phyloP scores from a whole-genome alignment of 139 green algal species.

The Picocystis salinarum region DNA sequence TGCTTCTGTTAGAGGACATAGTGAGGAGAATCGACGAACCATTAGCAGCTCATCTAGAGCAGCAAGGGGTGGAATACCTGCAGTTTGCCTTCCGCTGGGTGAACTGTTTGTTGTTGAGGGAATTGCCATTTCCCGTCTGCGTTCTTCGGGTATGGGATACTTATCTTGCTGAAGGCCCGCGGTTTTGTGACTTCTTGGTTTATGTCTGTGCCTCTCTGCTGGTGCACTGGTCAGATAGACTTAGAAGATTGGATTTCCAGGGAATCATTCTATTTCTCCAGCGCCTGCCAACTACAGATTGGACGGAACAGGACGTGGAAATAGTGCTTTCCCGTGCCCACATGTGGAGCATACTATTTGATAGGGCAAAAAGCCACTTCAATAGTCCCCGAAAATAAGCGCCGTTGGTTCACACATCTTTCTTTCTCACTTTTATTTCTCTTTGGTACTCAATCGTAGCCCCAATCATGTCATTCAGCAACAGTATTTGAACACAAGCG shows the following conservation, averaged over 20 bases:
- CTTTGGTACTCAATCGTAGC: too few relatives aligned
- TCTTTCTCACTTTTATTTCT: too few relatives aligned
- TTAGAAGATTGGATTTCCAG: slow-evolving; percentile 23
- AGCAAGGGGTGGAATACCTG: slow-evolving; percentile 76
- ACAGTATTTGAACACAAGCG: too few relatives aligned
- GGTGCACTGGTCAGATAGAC: slow-evolving; percentile 11
- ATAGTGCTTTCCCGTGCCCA: slow-evolving; percentile 58
- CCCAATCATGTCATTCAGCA: too few relatives aligned
- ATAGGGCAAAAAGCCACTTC: slow-evolving; percentile 49
- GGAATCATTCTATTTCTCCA: slow-evolving; percentile 28
- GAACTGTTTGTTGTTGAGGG: slow-evolving; percentile 79
- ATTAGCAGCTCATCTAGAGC: slow-evolving; percentile 47
- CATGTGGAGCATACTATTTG: slow-evolving; percentile 53
- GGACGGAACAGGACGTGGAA: slow-evolving; percentile 60
- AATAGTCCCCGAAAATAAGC: too few relatives aligned
- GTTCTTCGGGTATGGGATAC: slow-evolving; percentile 77
- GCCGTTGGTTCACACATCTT: too few relatives aligned
- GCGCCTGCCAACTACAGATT: slow-evolving; percentile 22
- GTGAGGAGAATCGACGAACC: slow-evolving; percentile 26
- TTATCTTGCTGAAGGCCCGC: slow-evolving; percentile 46
- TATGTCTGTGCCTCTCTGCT: slow-evolving; percentile 15
- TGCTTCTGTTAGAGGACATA: slow-evolving; percentile 73
- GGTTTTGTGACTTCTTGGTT: slow-evolving; percentile 17
- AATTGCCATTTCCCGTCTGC: slow-evolving; percentile 68
- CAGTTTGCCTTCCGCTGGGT: slow-evolving; percentile 97